Conservation (phyloP, 2,329 filamentous ascomycete genomes). For the Apiospora marii region DNA sequence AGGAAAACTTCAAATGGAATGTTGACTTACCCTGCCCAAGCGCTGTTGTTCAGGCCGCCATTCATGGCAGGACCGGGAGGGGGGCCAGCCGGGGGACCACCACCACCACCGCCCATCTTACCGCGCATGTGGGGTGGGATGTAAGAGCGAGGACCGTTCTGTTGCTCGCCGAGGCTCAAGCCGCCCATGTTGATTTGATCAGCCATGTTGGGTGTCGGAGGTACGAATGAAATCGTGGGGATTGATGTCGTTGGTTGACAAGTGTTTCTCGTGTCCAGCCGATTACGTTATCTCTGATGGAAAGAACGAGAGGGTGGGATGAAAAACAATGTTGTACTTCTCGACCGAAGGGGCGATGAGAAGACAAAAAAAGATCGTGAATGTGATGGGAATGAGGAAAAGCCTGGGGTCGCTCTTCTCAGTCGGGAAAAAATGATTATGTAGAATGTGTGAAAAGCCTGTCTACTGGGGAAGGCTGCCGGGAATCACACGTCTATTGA, state of each 20-base stretch:
- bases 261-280: constrained; percentile 31
- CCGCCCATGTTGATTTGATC: constrained; percentile 85
- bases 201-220: constrained; percentile 67
- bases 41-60: constrained; percentile 65
- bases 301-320: constrained; percentile 35
- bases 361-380: constrained; percentile 22
- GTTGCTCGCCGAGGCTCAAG: constrained; percentile 67
- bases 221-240: constrained; percentile 27
- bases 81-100: constrained; percentile 34
- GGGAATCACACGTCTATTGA: constrained; percentile 29
- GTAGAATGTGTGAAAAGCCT: constrained; percentile 28
- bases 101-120: constrained; percentile 51
- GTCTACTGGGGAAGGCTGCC: constrained; percentile 25
- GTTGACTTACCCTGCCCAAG: constrained; percentile 66
- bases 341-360: constrained; percentile 20
- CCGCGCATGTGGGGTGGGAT: constrained; percentile 85
- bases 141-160: constrained; percentile 70
- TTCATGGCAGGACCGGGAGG: constrained; percentile 50
- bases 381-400: constrained; percentile 5
- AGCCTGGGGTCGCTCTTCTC: constrained; percentile 13
- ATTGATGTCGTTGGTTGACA: constrained; percentile 20
- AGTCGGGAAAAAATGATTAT: constrained; percentile 17
- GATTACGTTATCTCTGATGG: constrained; percentile 40
- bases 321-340: constrained; percentile 30
- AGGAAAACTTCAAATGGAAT: constrained; percentile 21